Base-by-base conservation (phyloP, 176 grass and related monocot genomes). In the Oryza coarctata region DNA sequence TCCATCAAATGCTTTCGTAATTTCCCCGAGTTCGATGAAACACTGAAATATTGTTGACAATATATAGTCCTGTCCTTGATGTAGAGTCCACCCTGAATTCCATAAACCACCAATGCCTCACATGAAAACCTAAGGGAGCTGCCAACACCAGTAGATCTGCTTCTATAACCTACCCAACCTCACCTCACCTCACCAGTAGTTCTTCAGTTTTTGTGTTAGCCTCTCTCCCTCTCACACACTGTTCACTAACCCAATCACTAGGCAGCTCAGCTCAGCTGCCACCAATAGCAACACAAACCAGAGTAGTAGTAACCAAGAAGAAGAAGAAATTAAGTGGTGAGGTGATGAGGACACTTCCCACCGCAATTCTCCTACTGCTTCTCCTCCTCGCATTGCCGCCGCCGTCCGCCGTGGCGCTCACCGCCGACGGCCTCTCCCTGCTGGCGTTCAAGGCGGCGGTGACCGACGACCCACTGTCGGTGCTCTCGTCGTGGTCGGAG, bases 371-470 rank as follows among this genome's bases (percentile, higher is more conserved):
- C 14, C 25, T 88, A 0, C 25, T 86, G 0, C 77, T 95, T 3
- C 70, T 90, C 0, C 60, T 95, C 29, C 82, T 86, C 0, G 67
- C 75, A 7, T 50, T 83, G 68, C 78, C 80, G 10, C 52, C 49
- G 33, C 78, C 85, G 29, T 14, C 75, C 0, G 75, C 64, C 45
- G 9, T 66, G 68, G 89, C 88, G 70, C 89, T 98, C 1, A 90
- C 73, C 7, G 45, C 85, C 12, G 96, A 98, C 63, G 96, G 96
- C 6, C 80, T 93, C 7, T 74, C 90, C 23, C 82, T 98, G 39
- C 93, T 98, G 31, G 88, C 96, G 1, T 88, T 98, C 88, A 98
- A 98, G 82, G 75, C 85, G 1, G 93, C 93, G 0, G 84, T 91
- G 26, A 91, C 96, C 1, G 86, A 95, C 3, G 96, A 98, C 89